These are phyloP conservation scores for Rhizopogon vinicolor DNA, from an alignment of 768 basidiomycete species.

Conservation along the genomic window DNA sequence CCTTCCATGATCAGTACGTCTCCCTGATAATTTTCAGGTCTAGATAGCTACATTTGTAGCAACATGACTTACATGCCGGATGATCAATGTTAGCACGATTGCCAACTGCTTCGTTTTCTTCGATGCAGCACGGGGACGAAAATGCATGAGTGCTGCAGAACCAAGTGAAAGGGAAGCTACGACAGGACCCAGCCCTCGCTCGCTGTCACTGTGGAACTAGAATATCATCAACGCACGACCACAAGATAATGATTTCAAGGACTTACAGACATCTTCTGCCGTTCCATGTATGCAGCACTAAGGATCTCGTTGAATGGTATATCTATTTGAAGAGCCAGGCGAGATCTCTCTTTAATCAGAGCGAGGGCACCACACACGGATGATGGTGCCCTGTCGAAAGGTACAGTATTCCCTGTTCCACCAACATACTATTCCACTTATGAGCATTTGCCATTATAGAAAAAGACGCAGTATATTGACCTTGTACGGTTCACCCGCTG, in stretches of 20 bases:
- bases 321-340: constrained; percentile 35
- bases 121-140: constrained; percentile 45
- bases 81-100: constrained; percentile 47
- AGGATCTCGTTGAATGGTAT: constrained; percentile 72
- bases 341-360: constrained; percentile 54
- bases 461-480: constrained; percentile 27
- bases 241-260: not conserved
- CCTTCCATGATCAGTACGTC: constrained; percentile 81
- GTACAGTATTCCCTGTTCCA: constrained; percentile 66
- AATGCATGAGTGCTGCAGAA: constrained; percentile 76
- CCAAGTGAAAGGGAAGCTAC: constrained; percentile 78
- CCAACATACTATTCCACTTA: constrained; percentile 59
- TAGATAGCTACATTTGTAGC: not conserved
- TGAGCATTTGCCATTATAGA: constrained; percentile 6
- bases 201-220: constrained; percentile 79
- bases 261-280: constrained; percentile 77
- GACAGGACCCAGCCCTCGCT: constrained; percentile 64
- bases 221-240: constrained; percentile 6
- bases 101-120: constrained; percentile 24
- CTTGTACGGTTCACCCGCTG: constrained; percentile 80
- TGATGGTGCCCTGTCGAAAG: constrained; percentile 52
- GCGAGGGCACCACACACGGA: constrained; percentile 56
- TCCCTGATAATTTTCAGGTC: constrained; percentile 41
- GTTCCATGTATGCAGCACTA: constrained; percentile 81
- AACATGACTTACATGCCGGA: constrained; percentile 55